Evolutionary conservation across 257 asterid species (phyloP).

Genomic region (Linderniella brevidens): DNA sequence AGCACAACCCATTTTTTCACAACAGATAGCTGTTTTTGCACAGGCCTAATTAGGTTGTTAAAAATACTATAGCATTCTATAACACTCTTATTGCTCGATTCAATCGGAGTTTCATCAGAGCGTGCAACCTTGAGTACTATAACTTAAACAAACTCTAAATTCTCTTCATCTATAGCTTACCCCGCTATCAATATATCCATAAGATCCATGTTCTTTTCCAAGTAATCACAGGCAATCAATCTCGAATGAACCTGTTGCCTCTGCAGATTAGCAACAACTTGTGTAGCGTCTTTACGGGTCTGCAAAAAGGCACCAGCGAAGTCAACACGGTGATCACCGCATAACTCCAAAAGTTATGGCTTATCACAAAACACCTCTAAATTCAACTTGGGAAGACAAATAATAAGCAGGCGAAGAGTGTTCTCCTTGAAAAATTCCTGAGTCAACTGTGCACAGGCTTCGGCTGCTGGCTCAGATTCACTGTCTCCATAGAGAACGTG

Average conservation of each 20-base stretch:
- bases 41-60: too few relatives aligned
- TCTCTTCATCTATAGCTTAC: constrained; percentile 20
- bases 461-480: constrained; percentile 56
- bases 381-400: constrained; percentile 44
- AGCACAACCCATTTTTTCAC: too few relatives aligned
- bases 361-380: constrained; percentile 29
- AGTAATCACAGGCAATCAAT: constrained; percentile 86
- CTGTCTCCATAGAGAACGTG: constrained; percentile 47
- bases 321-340: background rate
- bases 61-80: too few relatives aligned
- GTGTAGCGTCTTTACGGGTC: constrained; percentile 96
- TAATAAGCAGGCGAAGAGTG: constrained; percentile 37
- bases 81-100: background rate
- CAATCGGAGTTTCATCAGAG: background rate
- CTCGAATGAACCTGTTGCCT: constrained; percentile 94
- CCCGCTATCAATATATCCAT: constrained; percentile 59
- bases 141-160: constrained; percentile 1
- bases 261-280: constrained; percentile 94
- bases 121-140: background rate
- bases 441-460: constrained; percentile 63
- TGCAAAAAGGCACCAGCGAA: constrained; percentile 16
- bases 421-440: constrained; percentile 62
- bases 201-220: constrained; percentile 85
- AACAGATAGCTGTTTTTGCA: too few relatives aligned
- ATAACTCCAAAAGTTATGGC: background rate